phyloP scores from a whole-genome alignment of 2,329 filamentous ascomycete species.

The Fusarium anguioides region DNA sequence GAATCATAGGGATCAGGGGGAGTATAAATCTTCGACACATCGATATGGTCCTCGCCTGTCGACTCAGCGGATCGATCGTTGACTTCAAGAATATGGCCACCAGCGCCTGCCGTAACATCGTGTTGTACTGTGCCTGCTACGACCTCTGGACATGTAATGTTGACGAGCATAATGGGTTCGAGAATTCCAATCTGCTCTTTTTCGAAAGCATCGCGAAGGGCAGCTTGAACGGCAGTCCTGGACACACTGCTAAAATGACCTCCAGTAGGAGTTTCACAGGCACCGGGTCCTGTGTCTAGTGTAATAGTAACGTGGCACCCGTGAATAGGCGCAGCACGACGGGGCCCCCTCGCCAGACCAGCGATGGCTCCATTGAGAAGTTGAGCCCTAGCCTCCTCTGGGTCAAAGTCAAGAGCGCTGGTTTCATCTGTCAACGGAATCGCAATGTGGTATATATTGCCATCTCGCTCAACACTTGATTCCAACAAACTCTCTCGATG shows the following conservation, averaged over 20 bases:
- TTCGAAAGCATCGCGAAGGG: slow-evolving; percentile 71
- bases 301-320: slow-evolving; percentile 76
- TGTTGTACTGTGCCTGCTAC: slow-evolving; percentile 85
- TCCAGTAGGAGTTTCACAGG: slow-evolving; percentile 69
- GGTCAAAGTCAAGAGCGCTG: slow-evolving; percentile 62
- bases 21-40: slow-evolving; percentile 81
- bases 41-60: slow-evolving; percentile 62
- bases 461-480: slow-evolving; percentile 67
- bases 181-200: slow-evolving; percentile 73
- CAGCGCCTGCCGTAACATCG: slow-evolving; percentile 78
- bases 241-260: slow-evolving; percentile 73
- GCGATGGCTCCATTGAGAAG: slow-evolving; percentile 85
- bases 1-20: slow-evolving; percentile 84
- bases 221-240: slow-evolving; percentile 72
- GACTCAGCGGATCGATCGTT: slow-evolving; percentile 61
- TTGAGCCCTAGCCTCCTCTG: slow-evolving; percentile 63
- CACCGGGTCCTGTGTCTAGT: slow-evolving; percentile 72
- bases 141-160: slow-evolving; percentile 85
- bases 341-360: slow-evolving; percentile 85
- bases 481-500: slow-evolving; percentile 53
- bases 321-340: slow-evolving; percentile 82
- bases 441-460: slow-evolving; percentile 73
- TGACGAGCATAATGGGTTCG: slow-evolving; percentile 93
- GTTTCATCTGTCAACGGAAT: slow-evolving; percentile 61
- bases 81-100: slow-evolving; percentile 79